These are phyloP conservation scores for Dothiorella sarmentorum DNA, from an alignment of 2,329 filamentous ascomycete genomes.

Conservation along the genomic window DNA sequence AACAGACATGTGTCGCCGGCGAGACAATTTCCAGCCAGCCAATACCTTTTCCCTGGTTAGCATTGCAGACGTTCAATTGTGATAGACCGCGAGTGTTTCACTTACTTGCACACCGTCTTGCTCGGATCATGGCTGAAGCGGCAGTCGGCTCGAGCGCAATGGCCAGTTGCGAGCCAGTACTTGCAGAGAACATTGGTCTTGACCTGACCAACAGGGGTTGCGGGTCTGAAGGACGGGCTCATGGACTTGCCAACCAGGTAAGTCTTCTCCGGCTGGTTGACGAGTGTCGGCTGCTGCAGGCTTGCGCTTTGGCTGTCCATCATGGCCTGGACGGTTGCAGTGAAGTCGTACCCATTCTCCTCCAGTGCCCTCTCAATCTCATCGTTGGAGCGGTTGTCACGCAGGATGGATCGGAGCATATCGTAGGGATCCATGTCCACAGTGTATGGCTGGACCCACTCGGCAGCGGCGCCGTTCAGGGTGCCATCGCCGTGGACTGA, in stretches of 20 bases:
- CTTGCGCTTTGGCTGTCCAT: conserved; percentile 64
- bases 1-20: conserved; percentile 94
- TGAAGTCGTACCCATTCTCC: conserved; percentile 86
- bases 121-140: conserved; percentile 95
- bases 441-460: conserved; percentile 67
- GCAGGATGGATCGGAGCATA: conserved; percentile 91
- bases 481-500: conserved; percentile 65
- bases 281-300: conserved; percentile 45
- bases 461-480: conserved; percentile 75
- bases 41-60: conserved; percentile 63
- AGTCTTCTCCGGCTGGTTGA: conserved; percentile 56
- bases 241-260: conserved; percentile 89
- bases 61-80: not conserved
- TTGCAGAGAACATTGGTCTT: conserved; percentile 92
- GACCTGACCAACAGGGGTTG: conserved; percentile 70
- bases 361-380: conserved; percentile 92
- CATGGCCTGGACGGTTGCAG: conserved; percentile 82
- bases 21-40: conserved; percentile 91
- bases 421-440: conserved; percentile 97
- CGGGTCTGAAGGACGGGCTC: conserved; percentile 65
- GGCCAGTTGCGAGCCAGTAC: conserved; percentile 93
- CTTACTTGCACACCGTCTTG: conserved; percentile 96
- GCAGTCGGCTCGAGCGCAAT: conserved; percentile 92
- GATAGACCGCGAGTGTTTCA: conserved; percentile 28
- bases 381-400: conserved; percentile 83